Evolutionary conservation across 2,329 filamentous ascomycete genomes (phyloP).

Genomic region (Graphilbum sp.): DNA sequence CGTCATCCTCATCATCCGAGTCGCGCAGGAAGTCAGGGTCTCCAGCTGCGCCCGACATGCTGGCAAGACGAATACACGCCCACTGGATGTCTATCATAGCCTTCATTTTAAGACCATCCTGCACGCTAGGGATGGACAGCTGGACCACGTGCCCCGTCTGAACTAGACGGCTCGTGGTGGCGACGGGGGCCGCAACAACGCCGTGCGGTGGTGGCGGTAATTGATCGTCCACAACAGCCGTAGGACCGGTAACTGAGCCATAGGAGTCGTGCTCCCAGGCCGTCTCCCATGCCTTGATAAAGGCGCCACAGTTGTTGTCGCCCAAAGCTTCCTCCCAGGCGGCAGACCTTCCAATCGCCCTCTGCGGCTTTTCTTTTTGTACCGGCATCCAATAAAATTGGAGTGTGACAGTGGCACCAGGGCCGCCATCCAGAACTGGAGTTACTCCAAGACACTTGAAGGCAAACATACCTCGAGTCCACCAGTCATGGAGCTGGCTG

Average conservation of each 20-base stretch:
- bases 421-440: not conserved
- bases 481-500: conserved; percentile 1
- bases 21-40: conserved; percentile 2
- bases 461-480: not conserved
- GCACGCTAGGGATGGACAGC: not conserved
- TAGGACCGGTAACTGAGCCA: not conserved
- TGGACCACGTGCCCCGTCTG: not conserved
- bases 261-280: not conserved
- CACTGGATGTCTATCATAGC: conserved; percentile 2
- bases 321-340: not conserved
- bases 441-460: conserved; percentile 1
- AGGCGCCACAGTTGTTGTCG: not conserved
- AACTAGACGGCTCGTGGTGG: not conserved
- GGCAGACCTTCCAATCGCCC: not conserved
- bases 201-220: not conserved
- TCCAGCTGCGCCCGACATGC: conserved; percentile 1
- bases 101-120: not conserved
- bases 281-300: not conserved
- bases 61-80: conserved; percentile 1
- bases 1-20: not conserved
- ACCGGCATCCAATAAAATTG: conserved; percentile 3
- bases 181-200: not conserved
- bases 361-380: too few species aligned
- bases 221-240: not conserved
- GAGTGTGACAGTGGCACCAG: not conserved